Conservation (phyloP, 768 basidiomycete species). For the Galerina sulciceps region DNA sequence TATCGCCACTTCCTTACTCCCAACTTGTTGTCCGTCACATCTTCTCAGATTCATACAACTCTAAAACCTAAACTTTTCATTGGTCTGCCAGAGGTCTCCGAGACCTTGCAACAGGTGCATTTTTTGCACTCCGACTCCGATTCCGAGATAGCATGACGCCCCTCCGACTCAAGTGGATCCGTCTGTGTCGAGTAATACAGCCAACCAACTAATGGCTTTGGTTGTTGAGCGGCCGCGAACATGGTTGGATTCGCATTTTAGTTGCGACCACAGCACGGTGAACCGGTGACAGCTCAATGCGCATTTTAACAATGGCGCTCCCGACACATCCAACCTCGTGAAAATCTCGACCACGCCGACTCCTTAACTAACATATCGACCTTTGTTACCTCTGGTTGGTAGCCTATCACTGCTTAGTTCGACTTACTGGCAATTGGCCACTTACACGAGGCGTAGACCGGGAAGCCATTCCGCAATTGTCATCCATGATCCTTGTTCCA, state of each 20-base stretch:
- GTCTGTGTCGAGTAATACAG: constrained; percentile 1
- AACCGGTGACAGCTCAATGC: too few relatives aligned
- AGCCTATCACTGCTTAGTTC: neutral
- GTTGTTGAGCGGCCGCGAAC: neutral
- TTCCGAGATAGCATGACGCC: constrained; percentile 4
- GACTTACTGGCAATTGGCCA: neutral
- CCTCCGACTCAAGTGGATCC: constrained; percentile 12
- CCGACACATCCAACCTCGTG: neutral
- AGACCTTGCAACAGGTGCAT: constrained; percentile 9
- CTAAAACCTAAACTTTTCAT: constrained; percentile 15
- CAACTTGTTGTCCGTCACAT: neutral
- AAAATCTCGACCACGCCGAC: neutral
- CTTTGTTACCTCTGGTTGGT: neutral
- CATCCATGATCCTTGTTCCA: neutral
- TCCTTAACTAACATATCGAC: neutral
- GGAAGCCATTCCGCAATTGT: neutral
- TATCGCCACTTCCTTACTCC: neutral
- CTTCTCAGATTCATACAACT: constrained; percentile 17
- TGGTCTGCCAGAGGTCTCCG: constrained; percentile 16
- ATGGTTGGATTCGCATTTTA: too few relatives aligned
- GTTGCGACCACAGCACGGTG: too few relatives aligned
- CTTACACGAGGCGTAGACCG: neutral
- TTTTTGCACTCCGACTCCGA: constrained; percentile 15
- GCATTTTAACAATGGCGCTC: neutral
- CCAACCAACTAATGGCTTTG: neutral